These are phyloP conservation scores for Physcomitrellopsis africana DNA, from an alignment of 225 moss, liverwort and hornwort genomes.

Conservation along the genomic window DNA sequence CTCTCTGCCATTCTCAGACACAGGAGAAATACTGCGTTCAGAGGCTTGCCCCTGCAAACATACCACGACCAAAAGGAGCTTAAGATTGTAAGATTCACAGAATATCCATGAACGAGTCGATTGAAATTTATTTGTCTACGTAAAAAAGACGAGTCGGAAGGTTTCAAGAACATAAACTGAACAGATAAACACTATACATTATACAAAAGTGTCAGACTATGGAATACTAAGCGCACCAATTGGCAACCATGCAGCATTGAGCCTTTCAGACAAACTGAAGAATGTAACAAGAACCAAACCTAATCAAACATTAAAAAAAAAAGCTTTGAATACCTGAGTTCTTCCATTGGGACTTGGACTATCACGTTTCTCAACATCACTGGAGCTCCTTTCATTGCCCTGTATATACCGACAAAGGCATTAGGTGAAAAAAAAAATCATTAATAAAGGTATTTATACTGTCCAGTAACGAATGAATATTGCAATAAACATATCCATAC, in stretches of 20 bases:
- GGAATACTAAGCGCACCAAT: no score
- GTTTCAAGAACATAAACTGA: no score
- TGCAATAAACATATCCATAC: constrained; percentile 22
- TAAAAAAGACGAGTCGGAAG: no score
- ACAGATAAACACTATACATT: no score
- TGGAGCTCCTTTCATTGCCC: constrained; percentile 56
- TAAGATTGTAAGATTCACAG: no score
- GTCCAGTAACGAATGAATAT: no score
- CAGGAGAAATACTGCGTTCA: constrained; percentile 50
- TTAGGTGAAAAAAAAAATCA: neutral
- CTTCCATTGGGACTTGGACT: constrained; percentile 52
- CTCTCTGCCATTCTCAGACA: constrained; percentile 55
- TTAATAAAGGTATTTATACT: neutral
- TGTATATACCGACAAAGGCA: constrained; percentile 14
- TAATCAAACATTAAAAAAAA: neutral
- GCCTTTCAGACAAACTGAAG: no score
- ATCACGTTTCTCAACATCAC: constrained; percentile 49
- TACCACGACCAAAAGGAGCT: constrained; percentile 7
- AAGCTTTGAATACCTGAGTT: constrained; percentile 24
- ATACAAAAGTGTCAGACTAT: no score
- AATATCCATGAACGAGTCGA: neutral
- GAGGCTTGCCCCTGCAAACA: constrained; percentile 37
- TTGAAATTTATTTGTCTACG: no score
- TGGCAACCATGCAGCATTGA: no score
- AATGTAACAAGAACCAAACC: no score